Base-by-base conservation (phyloP, 2,329 filamentous ascomycete genomes). In the Fusarium chlamydosporum region DNA sequence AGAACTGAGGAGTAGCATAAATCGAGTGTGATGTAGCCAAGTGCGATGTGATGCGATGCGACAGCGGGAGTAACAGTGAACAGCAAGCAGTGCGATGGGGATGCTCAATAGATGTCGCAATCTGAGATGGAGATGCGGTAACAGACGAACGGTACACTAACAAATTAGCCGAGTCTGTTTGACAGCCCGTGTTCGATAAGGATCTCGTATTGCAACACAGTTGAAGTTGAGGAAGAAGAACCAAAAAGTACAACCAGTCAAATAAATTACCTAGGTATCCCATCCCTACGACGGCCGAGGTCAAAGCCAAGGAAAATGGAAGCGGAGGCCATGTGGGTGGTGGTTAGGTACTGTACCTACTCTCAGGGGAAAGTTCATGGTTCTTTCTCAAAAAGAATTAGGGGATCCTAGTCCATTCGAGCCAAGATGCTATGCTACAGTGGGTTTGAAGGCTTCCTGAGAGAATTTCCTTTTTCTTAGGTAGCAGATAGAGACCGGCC, bases 1-100 rank as follows among this genome's bases (percentile, higher is more conserved):
- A 27, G 26, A 33, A 46, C 34, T 46, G 34, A 4, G 16, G 34
- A n/a, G 13, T n/a, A 23, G 20, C 34, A 38, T 12, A 38, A 46
- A 64, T n/a, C 40, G 40, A 52, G n/a, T 20, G 51, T 7, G 31
- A 27, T 51, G 34, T 16, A 23, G 23, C 23, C 23, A 23, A 23
- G 23, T 23, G 51, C 10, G 31, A 27, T 51, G 34, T 23, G 23
- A 55, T 60, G 50, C 27, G 29, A 63, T 53, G 48, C 63, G 52
- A 56, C 60, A 43, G 54, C 59, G 65, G 65, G 50, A 68, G 65
- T 42, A 61, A 68, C 60, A 46, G 29, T 47, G 50, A 51, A 48
- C 56, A 61, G 50, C 45, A 66, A 61, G 50, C 45, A 66, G 57
- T 55, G 53, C 59, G 61, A 56, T 61, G 53, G 59, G 55, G 53